Conservation (phyloP, 305 asterid genomes). For the Salvia sclarea region DNA sequence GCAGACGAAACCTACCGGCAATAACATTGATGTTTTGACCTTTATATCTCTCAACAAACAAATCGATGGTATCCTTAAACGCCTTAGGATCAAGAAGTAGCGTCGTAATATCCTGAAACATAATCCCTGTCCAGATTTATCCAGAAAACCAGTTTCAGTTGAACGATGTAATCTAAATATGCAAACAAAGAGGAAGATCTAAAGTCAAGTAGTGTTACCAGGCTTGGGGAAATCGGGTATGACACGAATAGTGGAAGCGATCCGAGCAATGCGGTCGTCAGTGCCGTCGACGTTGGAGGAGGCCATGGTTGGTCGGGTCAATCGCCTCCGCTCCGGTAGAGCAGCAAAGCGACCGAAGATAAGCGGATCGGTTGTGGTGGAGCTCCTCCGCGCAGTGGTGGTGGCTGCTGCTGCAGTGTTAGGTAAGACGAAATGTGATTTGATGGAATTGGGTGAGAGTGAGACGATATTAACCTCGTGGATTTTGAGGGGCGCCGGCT, state of each 20-base stretch:
- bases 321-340: slow-evolving; percentile 23
- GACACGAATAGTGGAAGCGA: slow-evolving; percentile 75
- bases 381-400: slow-evolving; percentile 13
- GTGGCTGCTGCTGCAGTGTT: slow-evolving; percentile 35
- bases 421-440: slow-evolving; percentile 32
- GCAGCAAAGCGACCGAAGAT: slow-evolving; percentile 36
- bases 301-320: slow-evolving; percentile 46
- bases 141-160: slow-evolving; percentile 1
- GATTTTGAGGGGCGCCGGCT: slow-evolving; percentile 3
- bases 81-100: slow-evolving; percentile 78
- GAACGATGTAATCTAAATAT: slow-evolving; percentile 4
- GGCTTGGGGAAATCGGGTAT: slow-evolving; percentile 93
- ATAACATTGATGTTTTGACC: slow-evolving; percentile 66
- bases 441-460: slow-evolving; percentile 48
- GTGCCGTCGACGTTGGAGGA: slow-evolving; percentile 32
- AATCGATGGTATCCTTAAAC: slow-evolving; percentile 83
- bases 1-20: slow-evolving; percentile 53
- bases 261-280: slow-evolving; percentile 66
- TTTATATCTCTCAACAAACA: slow-evolving; percentile 85
- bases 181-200: neutral
- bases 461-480: slow-evolving; percentile 40
- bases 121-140: slow-evolving; percentile 51
- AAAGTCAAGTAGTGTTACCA: slow-evolving; percentile 37
- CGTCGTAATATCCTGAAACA: slow-evolving; percentile 93
- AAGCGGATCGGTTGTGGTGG: slow-evolving; percentile 21